A percentile compares a stretch with the other conserved stretches of the same genome.
Conservation (phyloP, 345 rosid genomes). For the Citrus maxima region DNA sequence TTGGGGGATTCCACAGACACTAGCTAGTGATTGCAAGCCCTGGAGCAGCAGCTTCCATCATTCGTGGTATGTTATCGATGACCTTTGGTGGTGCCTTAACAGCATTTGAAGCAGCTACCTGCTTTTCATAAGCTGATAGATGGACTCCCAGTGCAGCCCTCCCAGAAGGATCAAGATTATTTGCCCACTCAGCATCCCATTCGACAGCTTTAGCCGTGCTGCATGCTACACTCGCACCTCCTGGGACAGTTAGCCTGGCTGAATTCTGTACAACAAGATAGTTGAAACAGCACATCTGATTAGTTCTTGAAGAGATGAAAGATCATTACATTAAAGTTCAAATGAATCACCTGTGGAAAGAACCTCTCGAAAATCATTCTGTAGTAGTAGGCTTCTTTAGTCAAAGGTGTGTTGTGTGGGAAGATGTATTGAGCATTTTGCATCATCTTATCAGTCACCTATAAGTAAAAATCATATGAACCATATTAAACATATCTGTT, state of each 20-base stretch:
- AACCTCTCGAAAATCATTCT: constrained; percentile 89
- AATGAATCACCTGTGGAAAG: constrained; percentile 70
- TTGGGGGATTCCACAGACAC: background rate
- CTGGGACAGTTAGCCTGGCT: constrained; percentile 77
- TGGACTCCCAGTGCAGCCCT: constrained; percentile 92
- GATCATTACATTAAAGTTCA: background rate
- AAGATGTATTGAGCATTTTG: constrained; percentile 60
- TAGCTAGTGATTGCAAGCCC: constrained; percentile 55
- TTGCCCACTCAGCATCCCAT: constrained; percentile 86
- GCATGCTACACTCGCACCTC: constrained; percentile 91
- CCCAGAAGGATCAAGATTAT: constrained; percentile 93
- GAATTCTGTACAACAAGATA: constrained; percentile 52
- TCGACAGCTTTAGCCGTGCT: constrained; percentile 87
- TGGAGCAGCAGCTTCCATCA: constrained; percentile 38
- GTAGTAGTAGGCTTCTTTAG: constrained; percentile 88
- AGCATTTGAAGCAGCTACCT: constrained; percentile 21
- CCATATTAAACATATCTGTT: background rate
- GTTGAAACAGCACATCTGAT: background rate
- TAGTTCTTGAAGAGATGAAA: background rate
- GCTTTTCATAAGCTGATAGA: constrained; percentile 56
- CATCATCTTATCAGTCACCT: constrained; percentile 92
- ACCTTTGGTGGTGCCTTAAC: constrained; percentile 34
- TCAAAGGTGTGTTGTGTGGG: constrained; percentile 77
- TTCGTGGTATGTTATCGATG: constrained; percentile 36
- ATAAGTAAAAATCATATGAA: background rate